Evolutionary conservation across 2,329 filamentous ascomycete genomes (phyloP), one percentile per base, ranked within the genome.

Genomic region (Ilyonectria destructans): DNA sequence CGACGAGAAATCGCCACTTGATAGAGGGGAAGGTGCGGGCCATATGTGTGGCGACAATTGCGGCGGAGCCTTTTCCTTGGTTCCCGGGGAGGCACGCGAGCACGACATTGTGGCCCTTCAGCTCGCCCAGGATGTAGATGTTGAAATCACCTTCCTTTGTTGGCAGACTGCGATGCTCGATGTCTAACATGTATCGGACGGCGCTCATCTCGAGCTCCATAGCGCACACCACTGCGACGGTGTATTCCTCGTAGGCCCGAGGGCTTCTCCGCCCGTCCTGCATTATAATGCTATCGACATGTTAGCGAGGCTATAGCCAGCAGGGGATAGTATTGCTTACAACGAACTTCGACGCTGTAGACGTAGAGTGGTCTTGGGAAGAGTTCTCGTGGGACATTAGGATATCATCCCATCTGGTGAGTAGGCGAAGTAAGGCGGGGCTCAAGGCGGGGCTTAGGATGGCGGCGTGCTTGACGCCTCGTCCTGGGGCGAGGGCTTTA

Each of bases 191-290:
- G 58, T 71, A 73, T 15, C 75, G 69, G 48, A 77, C 69, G 13
- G 77, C 77, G 55, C 68, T 77, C 71, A 75, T 75, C 58, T 78
- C 74, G 49, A 76, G 73, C n/a, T 70, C 61, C 12, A 74, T 68
- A 26, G 74, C 71, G 63, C 71, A 76, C 6, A 78, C 66, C 6
- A 77, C 61, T 13, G 74, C 76, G 26, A 77, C 70, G 6, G 65
- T 75, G 58, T 77, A 77, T n/a, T 60, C 55, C 17, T 40, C 29
- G 9, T 57, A 45, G 33, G 23, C 23, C 23, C 23, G 23, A 26
- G 23, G 23, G 23, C 23, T 26, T 26, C 23, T 26, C 23, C 23
- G 23, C 4, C 23, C 23, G 23, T 26, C 23, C 23, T 26, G 23
- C 23, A 26, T 26, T 5, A 26, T 26, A 26, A 26, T 26, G 23